Conservation (phyloP, 495 filamentous ascomycete genomes). For the Hamigera avellanea region DNA sequence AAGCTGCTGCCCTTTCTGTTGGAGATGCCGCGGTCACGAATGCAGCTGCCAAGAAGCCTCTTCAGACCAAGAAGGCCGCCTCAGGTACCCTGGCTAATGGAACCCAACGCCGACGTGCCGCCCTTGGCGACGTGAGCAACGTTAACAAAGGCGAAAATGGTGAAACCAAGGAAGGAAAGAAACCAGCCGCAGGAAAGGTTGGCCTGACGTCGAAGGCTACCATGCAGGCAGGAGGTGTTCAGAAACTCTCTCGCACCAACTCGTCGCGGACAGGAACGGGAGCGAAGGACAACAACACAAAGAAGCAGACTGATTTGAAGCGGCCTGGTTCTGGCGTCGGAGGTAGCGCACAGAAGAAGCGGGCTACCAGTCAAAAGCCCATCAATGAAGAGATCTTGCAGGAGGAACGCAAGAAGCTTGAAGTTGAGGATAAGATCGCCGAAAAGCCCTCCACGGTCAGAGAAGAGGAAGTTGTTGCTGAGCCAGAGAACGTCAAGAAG, state of each 20-base stretch:
- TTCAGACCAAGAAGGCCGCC: slow-evolving; percentile 64
- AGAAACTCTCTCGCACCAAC: slow-evolving; percentile 61
- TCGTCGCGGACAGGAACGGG: slow-evolving; percentile 51
- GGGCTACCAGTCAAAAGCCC: slow-evolving; percentile 35
- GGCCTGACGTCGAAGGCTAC: slow-evolving; percentile 69
- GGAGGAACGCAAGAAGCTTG: slow-evolving; percentile 40
- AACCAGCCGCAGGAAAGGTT: slow-evolving; percentile 43
- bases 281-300: slow-evolving; percentile 53
- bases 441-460: slow-evolving; percentile 3
- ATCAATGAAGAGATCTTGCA: slow-evolving; percentile 52
- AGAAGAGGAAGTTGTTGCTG: slow-evolving; percentile 20
- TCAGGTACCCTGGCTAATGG: slow-evolving; percentile 36
- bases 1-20: slow-evolving; percentile 62
- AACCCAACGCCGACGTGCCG: slow-evolving; percentile 54
- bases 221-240: slow-evolving; percentile 56
- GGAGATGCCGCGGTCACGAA: slow-evolving; percentile 39
- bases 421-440: slow-evolving; percentile 25
- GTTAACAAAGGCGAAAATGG: slow-evolving; percentile 61
- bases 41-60: slow-evolving; percentile 52
- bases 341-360: slow-evolving; percentile 43
- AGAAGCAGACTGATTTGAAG: slow-evolving; percentile 54
- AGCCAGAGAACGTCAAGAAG: slow-evolving; percentile 19
- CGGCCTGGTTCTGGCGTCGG: slow-evolving; percentile 58
- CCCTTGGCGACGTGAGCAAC: slow-evolving; percentile 91
- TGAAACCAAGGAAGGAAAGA: slow-evolving; percentile 58